Percentiles rank a stretch among this genome's conserved stretches.
phyloP scores from a whole-genome alignment of 306 rosid genomes.

The Clitoria ternatea region DNA sequence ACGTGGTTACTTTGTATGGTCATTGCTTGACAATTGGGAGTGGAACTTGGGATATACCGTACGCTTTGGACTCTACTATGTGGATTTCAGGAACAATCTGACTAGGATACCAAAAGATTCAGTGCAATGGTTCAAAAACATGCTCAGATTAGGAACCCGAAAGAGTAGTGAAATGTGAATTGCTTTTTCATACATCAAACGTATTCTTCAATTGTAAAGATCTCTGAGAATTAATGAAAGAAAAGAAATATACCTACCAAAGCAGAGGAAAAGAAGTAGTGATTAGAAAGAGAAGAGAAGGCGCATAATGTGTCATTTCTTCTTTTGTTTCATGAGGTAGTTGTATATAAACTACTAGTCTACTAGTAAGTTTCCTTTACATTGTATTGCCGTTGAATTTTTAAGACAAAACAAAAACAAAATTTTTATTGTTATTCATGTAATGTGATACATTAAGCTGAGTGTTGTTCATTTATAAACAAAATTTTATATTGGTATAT shows the following conservation, averaged over 20 bases:
- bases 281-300: no score
- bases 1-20: slow-evolving; percentile 87
- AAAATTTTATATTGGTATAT: no score
- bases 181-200: background rate
- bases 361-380: no score
- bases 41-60: slow-evolving; percentile 89
- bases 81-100: slow-evolving; percentile 79
- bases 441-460: no score
- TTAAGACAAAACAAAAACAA: no score
- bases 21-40: slow-evolving; percentile 95
- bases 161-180: slow-evolving; percentile 29
- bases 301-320: no score
- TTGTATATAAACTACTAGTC: no score
- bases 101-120: slow-evolving; percentile 86
- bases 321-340: no score
- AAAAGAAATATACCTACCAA: background rate
- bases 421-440: no score
- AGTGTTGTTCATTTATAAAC: no score
- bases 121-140: slow-evolving; percentile 64
- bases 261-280: background rate
- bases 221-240: slow-evolving; percentile 1
- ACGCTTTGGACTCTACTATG: slow-evolving; percentile 87
- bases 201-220: slow-evolving; percentile 14
- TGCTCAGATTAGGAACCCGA: slow-evolving; percentile 45
- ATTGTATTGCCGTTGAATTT: no score